phyloP scores from a whole-genome alignment of 169 alveolate genomes.

The Hepatocystis sp. region DNA sequence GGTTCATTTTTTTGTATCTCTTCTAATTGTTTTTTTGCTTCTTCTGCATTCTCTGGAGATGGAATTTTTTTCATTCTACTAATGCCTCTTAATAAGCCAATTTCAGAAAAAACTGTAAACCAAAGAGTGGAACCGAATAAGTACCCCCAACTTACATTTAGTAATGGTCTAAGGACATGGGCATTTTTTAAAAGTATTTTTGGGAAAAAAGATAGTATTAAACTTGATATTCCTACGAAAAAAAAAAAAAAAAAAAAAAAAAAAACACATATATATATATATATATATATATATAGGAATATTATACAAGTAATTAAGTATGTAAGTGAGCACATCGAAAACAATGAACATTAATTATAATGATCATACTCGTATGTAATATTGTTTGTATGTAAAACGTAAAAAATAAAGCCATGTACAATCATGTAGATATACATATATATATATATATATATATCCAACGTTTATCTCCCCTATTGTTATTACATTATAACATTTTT shows the following conservation, averaged over 20 bases:
- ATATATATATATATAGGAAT: background rate
- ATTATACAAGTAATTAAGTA: background rate
- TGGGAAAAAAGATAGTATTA: constrained; percentile 76
- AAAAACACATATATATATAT: background rate
- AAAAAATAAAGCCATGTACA: too few species aligned
- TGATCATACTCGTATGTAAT: too few species aligned
- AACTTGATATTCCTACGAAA: constrained; percentile 29
- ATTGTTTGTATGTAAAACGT: too few species aligned
- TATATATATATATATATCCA: background rate
- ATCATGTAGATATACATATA: too few species aligned
- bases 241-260: background rate
- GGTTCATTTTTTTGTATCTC: constrained; percentile 26
- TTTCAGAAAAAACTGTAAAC: constrained; percentile 69
- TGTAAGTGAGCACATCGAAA: background rate
- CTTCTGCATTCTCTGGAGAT: constrained; percentile 48
- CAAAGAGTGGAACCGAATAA: constrained; percentile 84
- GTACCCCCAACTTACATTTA: constrained; percentile 85
- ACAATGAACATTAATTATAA: too few species aligned
- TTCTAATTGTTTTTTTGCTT: constrained; percentile 53
- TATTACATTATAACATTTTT: too few species aligned
- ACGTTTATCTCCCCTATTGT: background rate
- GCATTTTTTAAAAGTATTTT: constrained; percentile 70
- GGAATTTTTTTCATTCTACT: constrained; percentile 6
- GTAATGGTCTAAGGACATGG: constrained; percentile 76
- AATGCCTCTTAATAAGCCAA: constrained; percentile 38